Percentiles rank a stretch among this genome's conserved stretches.
phyloP scores from a whole-genome alignment of 495 filamentous ascomycete genomes.

The Penicillium tannophilum region DNA sequence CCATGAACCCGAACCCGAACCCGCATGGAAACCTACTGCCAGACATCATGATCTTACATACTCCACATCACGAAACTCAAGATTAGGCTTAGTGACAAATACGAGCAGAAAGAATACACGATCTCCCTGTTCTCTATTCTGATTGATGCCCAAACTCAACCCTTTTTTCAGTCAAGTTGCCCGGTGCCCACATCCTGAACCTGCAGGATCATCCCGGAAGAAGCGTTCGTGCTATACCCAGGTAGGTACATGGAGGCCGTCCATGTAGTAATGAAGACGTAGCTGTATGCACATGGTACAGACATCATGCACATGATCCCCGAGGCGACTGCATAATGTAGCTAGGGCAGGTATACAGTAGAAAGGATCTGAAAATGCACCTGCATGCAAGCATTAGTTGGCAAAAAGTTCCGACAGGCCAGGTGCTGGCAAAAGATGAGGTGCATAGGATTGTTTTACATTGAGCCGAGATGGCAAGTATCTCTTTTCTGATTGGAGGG shows the following conservation, averaged over 20 bases:
- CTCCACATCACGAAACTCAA: neutral
- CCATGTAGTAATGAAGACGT: neutral
- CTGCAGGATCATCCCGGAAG: neutral
- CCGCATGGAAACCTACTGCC: neutral
- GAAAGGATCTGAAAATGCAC: neutral
- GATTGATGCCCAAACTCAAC: neutral
- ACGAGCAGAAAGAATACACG: neutral
- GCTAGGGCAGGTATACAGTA: neutral
- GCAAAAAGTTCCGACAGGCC: neutral
- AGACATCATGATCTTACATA: neutral
- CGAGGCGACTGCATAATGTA: neutral
- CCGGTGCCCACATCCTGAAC: neutral
- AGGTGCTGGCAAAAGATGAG: slow-evolving; percentile 8
- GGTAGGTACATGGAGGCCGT: neutral
- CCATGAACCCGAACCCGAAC: neutral
- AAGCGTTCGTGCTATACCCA: neutral
- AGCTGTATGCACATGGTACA: neutral
- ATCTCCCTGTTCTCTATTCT: neutral
- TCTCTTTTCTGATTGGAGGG: slow-evolving; percentile 4
- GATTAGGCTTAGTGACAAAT: slow-evolving; percentile 3
- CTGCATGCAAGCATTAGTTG: slow-evolving; percentile 10
- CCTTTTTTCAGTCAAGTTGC: neutral
- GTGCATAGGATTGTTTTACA: slow-evolving; percentile 15
- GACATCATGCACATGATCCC: neutral
- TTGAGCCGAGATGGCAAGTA: neutral